Conservation (phyloP, 331 rosid species). For the Malus hybrid region DNA sequence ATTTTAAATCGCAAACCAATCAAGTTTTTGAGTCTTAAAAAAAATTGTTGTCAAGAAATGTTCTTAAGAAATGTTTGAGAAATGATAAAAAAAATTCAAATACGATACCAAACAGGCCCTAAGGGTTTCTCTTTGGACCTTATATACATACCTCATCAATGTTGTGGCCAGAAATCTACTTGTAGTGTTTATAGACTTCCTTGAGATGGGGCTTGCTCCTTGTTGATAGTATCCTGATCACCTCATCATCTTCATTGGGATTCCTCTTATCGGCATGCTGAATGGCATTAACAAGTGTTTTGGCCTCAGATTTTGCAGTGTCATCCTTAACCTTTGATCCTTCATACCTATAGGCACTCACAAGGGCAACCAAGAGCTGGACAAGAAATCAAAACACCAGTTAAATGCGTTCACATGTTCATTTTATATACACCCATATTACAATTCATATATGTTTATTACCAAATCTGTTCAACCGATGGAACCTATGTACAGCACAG, state of each 20-base stretch:
- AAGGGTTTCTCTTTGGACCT: neutral
- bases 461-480: neutral
- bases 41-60: too few species aligned
- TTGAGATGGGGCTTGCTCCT: conserved; percentile 73
- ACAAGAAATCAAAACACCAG: neutral
- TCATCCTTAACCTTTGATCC: conserved; percentile 59
- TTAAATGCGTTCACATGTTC: neutral
- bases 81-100: too few species aligned
- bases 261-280: conserved; percentile 39
- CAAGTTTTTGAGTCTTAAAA: too few species aligned
- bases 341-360: conserved; percentile 92
- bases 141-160: conserved; percentile 60
- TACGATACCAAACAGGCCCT: too few species aligned
- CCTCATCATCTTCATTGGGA: conserved; percentile 60
- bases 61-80: too few species aligned
- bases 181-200: conserved; percentile 58
- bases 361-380: conserved; percentile 83
- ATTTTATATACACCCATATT: neutral
- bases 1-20: too few species aligned
- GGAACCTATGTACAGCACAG: neutral
- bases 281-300: conserved; percentile 40
- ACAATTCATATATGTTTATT: neutral
- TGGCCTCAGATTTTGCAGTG: conserved; percentile 69
- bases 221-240: conserved; percentile 57
- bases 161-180: conserved; percentile 41